These are phyloP conservation scores for Rhodotorula sp. DNA, from an alignment of 1,284 basidiomycete species.

Conservation along the genomic window DNA sequence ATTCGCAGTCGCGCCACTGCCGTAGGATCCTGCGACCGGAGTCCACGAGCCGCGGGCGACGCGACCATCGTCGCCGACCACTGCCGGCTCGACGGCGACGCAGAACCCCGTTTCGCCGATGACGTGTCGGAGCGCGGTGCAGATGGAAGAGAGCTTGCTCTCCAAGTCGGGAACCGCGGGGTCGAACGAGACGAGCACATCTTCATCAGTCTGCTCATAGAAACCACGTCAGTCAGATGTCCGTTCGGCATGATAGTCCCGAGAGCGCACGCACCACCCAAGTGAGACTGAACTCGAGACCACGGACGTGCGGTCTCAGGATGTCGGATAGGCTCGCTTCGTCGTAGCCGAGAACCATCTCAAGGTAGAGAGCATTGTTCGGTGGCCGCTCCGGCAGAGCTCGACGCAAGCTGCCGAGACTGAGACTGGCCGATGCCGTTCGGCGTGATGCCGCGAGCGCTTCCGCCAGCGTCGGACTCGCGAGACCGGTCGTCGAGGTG, in stretches of 20 bases:
- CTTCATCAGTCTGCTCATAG: slow-evolving; percentile 30
- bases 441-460: slow-evolving; percentile 36
- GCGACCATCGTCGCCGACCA: slow-evolving; percentile 29
- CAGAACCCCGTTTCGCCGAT: slow-evolving; percentile 38
- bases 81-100: slow-evolving; percentile 28
- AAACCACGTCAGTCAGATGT: neutral
- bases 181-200: slow-evolving; percentile 33
- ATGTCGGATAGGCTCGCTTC: slow-evolving; percentile 38
- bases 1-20: neutral
- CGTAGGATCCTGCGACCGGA: slow-evolving; percentile 19
- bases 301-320: slow-evolving; percentile 30
- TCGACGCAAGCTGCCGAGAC: slow-evolving; percentile 25
- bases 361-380: slow-evolving; percentile 40
- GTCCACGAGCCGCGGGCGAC: slow-evolving; percentile 35
- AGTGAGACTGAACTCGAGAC: slow-evolving; percentile 21
- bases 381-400: slow-evolving; percentile 21
- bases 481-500: slow-evolving; percentile 34
- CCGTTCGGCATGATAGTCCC: neutral
- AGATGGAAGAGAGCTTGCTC: slow-evolving; percentile 17
- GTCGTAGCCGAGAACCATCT: slow-evolving; percentile 44
- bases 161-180: slow-evolving; percentile 19
- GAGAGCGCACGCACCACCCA: slow-evolving; percentile 24
- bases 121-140: slow-evolving; percentile 12
- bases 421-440: slow-evolving; percentile 19
- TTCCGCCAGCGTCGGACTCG: slow-evolving; percentile 41